Conservation (phyloP, 1,284 basidiomycete species). For the Rhodotorula sp. region DNA sequence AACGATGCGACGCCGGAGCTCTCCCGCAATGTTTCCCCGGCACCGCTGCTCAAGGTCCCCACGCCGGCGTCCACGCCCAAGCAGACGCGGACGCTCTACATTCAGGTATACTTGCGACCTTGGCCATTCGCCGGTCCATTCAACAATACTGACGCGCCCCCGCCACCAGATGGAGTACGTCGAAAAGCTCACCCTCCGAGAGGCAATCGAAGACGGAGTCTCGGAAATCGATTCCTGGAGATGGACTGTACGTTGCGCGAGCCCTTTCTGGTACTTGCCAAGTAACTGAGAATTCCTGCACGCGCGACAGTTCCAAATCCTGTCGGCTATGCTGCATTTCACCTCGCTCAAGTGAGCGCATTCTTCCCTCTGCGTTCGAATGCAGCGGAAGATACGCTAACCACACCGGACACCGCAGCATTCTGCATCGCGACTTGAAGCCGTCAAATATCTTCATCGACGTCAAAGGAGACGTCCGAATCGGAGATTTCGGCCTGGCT, state of each 20-base stretch:
- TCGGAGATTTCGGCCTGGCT: conserved; percentile 45
- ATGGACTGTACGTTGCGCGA: conserved; percentile 25
- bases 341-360: conserved; percentile 40
- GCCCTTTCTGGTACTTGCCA: rapidly evolving
- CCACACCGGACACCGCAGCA: conserved; percentile 33
- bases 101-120: conserved; percentile 29
- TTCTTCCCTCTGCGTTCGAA: conserved; percentile 26
- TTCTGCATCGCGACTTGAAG: conserved; percentile 45
- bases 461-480: conserved; percentile 42
- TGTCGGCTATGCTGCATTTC: conserved; percentile 44
- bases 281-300: background rate
- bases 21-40: conserved; percentile 9
- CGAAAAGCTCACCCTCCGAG: conserved; percentile 39
- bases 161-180: conserved; percentile 40
- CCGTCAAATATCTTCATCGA: conserved; percentile 45
- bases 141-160: background rate
- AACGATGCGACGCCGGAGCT: conserved; percentile 12
- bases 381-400: conserved; percentile 9
- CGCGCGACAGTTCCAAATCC: conserved; percentile 36
- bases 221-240: conserved; percentile 44
- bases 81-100: conserved; percentile 41
- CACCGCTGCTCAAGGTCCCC: background rate
- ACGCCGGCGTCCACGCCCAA: conserved; percentile 13
- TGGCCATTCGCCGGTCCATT: rapidly evolving
- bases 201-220: conserved; percentile 45